These are phyloP conservation scores for Zymoseptoria brevis DNA, from an alignment of 2,329 filamentous ascomycete genomes.

Conservation along the genomic window DNA sequence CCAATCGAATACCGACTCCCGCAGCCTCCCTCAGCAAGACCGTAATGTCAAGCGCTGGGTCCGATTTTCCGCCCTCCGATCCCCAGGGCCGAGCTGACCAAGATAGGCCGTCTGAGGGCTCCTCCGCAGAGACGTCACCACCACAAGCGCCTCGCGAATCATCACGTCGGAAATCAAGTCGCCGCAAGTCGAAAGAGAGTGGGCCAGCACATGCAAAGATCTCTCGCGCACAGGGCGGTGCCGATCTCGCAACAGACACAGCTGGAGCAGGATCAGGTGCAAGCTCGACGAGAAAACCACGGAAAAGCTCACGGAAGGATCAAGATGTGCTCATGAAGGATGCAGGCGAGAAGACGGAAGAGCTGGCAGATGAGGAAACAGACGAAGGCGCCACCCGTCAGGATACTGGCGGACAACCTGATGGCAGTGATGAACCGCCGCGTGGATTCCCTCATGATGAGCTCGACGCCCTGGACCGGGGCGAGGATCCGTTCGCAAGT, in stretches of 20 bases:
- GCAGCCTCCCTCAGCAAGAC: conserved; percentile 36
- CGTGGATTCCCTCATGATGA: conserved; percentile 52
- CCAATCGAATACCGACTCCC: conserved; percentile 32
- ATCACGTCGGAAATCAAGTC: conserved; percentile 64
- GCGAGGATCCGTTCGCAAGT: conserved; percentile 53
- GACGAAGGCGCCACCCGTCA: conserved; percentile 30
- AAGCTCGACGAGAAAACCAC: conserved; percentile 26
- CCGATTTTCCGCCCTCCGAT: conserved; percentile 28
- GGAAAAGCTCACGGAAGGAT: conserved; percentile 27
- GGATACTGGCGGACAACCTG: conserved; percentile 31
- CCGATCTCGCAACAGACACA: neutral
- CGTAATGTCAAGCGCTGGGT: conserved; percentile 70
- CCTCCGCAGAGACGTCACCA: conserved; percentile 54
- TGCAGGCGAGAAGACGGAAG: conserved; percentile 22
- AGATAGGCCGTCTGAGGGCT: conserved; percentile 54
- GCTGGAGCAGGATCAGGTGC: conserved; percentile 10
- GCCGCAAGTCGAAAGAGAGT: conserved; percentile 59
- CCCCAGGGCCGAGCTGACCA: conserved; percentile 16
- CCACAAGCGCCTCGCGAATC: conserved; percentile 50
- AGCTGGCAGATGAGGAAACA: conserved; percentile 29
- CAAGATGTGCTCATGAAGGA: conserved; percentile 30
- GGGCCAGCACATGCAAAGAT: conserved; percentile 4
- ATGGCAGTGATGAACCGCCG: conserved; percentile 53
- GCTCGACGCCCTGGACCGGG: conserved; percentile 39
- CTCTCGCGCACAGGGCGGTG: neutral